Evolutionary conservation across 495 filamentous ascomycete species (phyloP).

Genomic region (Lepidopterella palustris): DNA sequence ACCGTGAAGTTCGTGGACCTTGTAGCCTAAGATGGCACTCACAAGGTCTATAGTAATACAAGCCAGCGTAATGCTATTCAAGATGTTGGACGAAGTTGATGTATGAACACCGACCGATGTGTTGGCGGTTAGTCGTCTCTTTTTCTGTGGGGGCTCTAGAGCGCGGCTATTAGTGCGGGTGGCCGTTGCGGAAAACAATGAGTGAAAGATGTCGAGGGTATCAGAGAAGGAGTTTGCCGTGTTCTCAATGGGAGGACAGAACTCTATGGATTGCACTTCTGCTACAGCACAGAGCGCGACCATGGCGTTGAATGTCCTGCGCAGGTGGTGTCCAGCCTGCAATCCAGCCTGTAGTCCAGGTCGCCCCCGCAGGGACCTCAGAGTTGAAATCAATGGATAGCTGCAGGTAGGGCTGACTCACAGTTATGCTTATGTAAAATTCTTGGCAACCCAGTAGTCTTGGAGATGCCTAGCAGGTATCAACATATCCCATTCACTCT

Average conservation of each 20-base stretch:
- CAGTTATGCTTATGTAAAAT: no score
- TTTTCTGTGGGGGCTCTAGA: background rate
- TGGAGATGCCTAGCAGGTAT: no score
- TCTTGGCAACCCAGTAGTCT: no score
- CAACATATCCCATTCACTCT: no score
- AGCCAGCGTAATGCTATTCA: background rate
- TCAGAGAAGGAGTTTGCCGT: background rate
- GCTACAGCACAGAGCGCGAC: background rate
- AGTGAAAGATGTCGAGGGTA: background rate
- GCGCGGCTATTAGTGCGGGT: background rate
- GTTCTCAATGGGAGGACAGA: background rate
- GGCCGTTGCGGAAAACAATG: background rate
- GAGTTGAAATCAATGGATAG: no score
- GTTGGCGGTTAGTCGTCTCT: background rate
- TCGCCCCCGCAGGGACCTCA: no score
- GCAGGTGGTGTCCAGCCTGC: no score
- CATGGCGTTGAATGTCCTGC: background rate
- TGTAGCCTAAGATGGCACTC: background rate
- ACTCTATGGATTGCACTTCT: background rate
- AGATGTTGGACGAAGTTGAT: background rate
- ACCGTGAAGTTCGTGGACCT: background rate
- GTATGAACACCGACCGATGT: background rate
- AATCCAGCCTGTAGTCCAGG: no score
- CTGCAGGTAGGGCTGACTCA: no score
- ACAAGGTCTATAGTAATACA: background rate